phyloP scores from a whole-genome alignment of 768 basidiomycete species.

The Leucosporidium creatinivorum region DNA sequence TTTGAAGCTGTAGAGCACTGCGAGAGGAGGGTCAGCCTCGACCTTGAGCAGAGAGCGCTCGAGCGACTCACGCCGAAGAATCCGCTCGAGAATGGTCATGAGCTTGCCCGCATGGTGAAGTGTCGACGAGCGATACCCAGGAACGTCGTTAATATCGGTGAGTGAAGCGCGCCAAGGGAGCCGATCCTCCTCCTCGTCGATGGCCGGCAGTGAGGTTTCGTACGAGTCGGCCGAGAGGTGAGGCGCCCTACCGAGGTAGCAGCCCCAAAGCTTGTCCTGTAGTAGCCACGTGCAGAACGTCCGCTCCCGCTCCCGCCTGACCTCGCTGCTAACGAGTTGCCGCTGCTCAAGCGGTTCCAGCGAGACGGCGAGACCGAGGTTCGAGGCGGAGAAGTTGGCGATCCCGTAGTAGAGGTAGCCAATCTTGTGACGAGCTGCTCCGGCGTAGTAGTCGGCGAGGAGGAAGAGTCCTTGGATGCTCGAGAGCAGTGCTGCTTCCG shows the following conservation, averaged over 20 bases:
- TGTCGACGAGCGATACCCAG: too few species aligned
- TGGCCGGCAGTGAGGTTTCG: slow-evolving; percentile 14
- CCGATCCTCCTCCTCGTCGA: slow-evolving; percentile 14
- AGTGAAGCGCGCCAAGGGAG: too few species aligned
- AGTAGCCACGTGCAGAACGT: slow-evolving; percentile 13
- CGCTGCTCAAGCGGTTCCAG: not conserved
- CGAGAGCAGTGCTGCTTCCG: slow-evolving; percentile 21
- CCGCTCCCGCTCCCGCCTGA: slow-evolving; percentile 17
- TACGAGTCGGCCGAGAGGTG: slow-evolving; percentile 2
- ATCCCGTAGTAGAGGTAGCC: not conserved
- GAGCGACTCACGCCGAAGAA: too few species aligned
- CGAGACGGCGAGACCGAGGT: too few species aligned
- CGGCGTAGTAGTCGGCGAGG: slow-evolving; percentile 22
- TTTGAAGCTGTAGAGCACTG: too few species aligned
- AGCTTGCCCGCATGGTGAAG: too few species aligned
- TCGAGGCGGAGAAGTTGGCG: slow-evolving; percentile 10
- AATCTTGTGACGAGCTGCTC: slow-evolving; percentile 4
- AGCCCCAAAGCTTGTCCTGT: slow-evolving; percentile 28
- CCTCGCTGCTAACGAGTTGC: slow-evolving; percentile 16
- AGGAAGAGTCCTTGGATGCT: slow-evolving; percentile 26
- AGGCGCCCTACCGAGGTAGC: slow-evolving; percentile 30
- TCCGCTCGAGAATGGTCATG: too few species aligned
- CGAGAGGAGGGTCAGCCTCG: too few species aligned
- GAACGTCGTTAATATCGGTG: too few species aligned
- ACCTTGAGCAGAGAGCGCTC: too few species aligned